Evolutionary conservation across 2,329 filamentous ascomycete genomes (phyloP).

Genomic region (Pseudogymnoascus sp.): DNA sequence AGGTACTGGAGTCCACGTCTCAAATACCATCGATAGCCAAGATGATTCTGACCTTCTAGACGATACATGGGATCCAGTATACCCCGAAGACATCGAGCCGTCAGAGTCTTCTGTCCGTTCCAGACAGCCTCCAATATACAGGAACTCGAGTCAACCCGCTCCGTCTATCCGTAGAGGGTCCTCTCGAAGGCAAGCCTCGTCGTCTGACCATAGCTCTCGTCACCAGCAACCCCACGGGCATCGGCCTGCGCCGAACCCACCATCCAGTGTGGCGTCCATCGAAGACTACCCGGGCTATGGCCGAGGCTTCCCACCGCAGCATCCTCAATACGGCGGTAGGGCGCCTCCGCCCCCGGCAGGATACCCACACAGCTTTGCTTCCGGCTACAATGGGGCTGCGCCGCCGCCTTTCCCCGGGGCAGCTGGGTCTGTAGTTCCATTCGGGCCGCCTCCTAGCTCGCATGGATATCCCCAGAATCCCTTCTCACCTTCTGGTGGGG

Average conservation of each 20-base stretch:
- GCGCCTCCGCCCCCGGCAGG: conserved; percentile 19
- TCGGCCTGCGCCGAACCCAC: conserved; percentile 40
- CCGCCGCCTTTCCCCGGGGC: conserved; percentile 24
- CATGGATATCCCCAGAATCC: conserved; percentile 24
- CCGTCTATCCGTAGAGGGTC: conserved; percentile 33
- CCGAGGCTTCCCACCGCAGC: conserved; percentile 29
- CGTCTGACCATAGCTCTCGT: conserved; percentile 29
- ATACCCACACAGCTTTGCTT: conserved; percentile 27
- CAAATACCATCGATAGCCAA: conserved; percentile 28
- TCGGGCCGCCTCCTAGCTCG: conserved; percentile 22
- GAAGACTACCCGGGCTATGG: conserved; percentile 51
- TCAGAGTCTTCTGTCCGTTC: conserved; percentile 48
- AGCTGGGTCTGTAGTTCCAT: conserved; percentile 26
- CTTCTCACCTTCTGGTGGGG: conserved; percentile 23
- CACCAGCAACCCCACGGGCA: conserved; percentile 31
- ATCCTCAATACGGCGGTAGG: conserved; percentile 23
- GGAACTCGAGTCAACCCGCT: conserved; percentile 24
- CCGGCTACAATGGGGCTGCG: conserved; percentile 19
- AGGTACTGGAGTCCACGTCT: conserved; percentile 26
- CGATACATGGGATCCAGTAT: conserved; percentile 29
- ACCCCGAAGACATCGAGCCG: conserved; percentile 45
- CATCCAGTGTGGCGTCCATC: conserved; percentile 55
- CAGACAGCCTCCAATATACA: conserved; percentile 20
- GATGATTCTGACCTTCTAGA: conserved; percentile 33
- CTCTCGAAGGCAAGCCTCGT: conserved; percentile 30